Conservation (phyloP, 2,329 filamentous ascomycete species). For the Alternaria sp. region DNA sequence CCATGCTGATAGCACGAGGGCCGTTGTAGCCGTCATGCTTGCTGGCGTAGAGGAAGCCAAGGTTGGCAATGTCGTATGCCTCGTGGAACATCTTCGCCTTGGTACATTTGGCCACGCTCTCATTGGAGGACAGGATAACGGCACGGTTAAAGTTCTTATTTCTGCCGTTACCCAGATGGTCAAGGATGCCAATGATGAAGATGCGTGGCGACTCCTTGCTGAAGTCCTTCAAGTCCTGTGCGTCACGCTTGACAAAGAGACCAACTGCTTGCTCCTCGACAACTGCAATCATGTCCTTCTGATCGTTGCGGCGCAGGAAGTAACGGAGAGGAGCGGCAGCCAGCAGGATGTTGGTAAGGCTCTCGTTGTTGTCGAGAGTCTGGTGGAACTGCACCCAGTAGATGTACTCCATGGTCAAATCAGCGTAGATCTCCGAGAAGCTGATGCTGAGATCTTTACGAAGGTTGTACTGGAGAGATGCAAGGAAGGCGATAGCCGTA, state of each 20-base stretch:
- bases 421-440: slow-evolving; percentile 55
- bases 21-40: slow-evolving; percentile 46
- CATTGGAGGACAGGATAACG: slow-evolving; percentile 40
- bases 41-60: slow-evolving; percentile 44
- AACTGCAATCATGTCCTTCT: slow-evolving; percentile 33
- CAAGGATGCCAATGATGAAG: slow-evolving; percentile 43
- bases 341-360: slow-evolving; percentile 46
- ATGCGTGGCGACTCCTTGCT: slow-evolving; percentile 42
- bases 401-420: slow-evolving; percentile 52
- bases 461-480: slow-evolving; percentile 56
- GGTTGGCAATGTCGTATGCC: slow-evolving; percentile 46
- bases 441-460: slow-evolving; percentile 51
- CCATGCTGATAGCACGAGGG: slow-evolving; percentile 46
- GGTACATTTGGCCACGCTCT: slow-evolving; percentile 34
- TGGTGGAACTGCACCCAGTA: slow-evolving; percentile 45
- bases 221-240: slow-evolving; percentile 37
- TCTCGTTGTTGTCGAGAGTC: slow-evolving; percentile 48
- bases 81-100: slow-evolving; percentile 45
- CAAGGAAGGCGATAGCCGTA: slow-evolving; percentile 54
- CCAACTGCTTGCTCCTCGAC: slow-evolving; percentile 40
- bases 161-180: slow-evolving; percentile 40
- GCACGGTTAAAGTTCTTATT: slow-evolving; percentile 41
- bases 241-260: slow-evolving; percentile 41
- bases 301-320: slow-evolving; percentile 36
- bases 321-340: slow-evolving; percentile 44